These are phyloP conservation scores for Cryphonectria radicalis DNA, from an alignment of 2,329 filamentous ascomycete genomes.

Conservation along the genomic window DNA sequence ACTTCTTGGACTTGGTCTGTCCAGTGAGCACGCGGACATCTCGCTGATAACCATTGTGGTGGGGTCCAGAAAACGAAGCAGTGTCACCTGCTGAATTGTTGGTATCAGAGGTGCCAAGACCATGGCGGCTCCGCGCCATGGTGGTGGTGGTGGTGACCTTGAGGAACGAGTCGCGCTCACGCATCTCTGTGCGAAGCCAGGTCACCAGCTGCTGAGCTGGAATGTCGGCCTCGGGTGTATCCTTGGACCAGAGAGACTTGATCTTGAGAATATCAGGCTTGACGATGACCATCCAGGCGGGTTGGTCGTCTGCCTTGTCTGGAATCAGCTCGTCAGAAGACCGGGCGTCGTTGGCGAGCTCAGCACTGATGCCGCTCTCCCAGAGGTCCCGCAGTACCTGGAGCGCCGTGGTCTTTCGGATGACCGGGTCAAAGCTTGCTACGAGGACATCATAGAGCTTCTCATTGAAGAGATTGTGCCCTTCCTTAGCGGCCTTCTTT, in stretches of 20 bases:
- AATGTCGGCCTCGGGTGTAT: slow-evolving; percentile 76
- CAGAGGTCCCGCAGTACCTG: slow-evolving; percentile 80
- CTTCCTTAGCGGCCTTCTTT: slow-evolving; percentile 69
- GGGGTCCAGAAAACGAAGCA: slow-evolving; percentile 35
- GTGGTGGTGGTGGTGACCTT: slow-evolving; percentile 38
- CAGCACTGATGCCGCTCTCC: slow-evolving; percentile 82
- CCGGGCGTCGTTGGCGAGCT: slow-evolving; percentile 79
- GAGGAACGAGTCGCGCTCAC: slow-evolving; percentile 70
- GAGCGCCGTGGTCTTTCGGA: slow-evolving; percentile 76
- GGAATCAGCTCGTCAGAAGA: slow-evolving; percentile 80
- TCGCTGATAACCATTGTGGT: slow-evolving; percentile 51
- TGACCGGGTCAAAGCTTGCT: slow-evolving; percentile 79
- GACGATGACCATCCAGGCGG: slow-evolving; percentile 87
- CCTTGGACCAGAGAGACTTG: slow-evolving; percentile 76
- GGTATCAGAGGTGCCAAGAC: slow-evolving; percentile 11
- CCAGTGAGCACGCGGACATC: slow-evolving; percentile 85
- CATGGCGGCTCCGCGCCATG: slow-evolving; percentile 16
- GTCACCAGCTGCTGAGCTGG: slow-evolving; percentile 72
- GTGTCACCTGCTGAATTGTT: slow-evolving; percentile 17
- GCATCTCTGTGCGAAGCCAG: slow-evolving; percentile 81
- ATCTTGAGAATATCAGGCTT: slow-evolving; percentile 83
- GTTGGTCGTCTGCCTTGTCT: slow-evolving; percentile 75
- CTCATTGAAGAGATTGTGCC: slow-evolving; percentile 63
- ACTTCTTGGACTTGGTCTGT: slow-evolving; percentile 86
- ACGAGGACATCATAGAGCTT: slow-evolving; percentile 86